Evolutionary conservation across 192 early-diverging fungal genomes (phyloP).

Genomic region (Backusella parvicylindrica): DNA sequence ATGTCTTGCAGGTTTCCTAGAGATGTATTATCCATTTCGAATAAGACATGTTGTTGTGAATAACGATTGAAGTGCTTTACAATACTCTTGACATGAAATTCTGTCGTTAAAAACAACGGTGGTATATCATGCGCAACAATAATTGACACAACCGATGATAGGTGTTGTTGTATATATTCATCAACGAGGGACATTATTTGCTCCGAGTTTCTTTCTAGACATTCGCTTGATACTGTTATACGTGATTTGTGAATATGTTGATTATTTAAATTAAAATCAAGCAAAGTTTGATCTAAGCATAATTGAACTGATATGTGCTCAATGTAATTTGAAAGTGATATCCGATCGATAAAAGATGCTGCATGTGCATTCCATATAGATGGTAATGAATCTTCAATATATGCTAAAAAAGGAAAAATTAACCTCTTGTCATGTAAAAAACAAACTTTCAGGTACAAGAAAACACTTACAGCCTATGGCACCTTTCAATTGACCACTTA

Average conservation of each 20-base stretch:
- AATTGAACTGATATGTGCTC: not conserved
- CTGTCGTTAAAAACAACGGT: not conserved
- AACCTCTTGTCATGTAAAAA: not conserved
- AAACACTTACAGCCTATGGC: constrained; percentile 1
- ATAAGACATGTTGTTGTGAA: not conserved
- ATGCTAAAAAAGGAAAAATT: constrained; percentile 1
- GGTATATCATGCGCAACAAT: not conserved
- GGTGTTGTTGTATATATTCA: not conserved
- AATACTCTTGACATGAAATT: constrained; percentile 6
- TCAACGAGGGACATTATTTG: not conserved
- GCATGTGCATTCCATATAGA: not conserved
- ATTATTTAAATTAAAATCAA: not conserved
- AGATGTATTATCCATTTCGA: not conserved
- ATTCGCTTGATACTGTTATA: not conserved
- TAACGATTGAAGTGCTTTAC: not conserved
- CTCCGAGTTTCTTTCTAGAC: not conserved
- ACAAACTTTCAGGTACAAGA: not conserved
- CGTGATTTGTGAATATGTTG: not conserved
- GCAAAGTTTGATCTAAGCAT: not conserved
- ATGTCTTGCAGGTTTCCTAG: not conserved
- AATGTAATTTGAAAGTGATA: not conserved
- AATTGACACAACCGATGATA: not conserved
- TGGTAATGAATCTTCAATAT: not conserved
- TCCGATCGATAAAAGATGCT: not conserved
- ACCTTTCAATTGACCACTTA: not conserved